These are phyloP conservation scores for Mycena alexandri DNA, from an alignment of 768 basidiomycete species.

Conservation along the genomic window DNA sequence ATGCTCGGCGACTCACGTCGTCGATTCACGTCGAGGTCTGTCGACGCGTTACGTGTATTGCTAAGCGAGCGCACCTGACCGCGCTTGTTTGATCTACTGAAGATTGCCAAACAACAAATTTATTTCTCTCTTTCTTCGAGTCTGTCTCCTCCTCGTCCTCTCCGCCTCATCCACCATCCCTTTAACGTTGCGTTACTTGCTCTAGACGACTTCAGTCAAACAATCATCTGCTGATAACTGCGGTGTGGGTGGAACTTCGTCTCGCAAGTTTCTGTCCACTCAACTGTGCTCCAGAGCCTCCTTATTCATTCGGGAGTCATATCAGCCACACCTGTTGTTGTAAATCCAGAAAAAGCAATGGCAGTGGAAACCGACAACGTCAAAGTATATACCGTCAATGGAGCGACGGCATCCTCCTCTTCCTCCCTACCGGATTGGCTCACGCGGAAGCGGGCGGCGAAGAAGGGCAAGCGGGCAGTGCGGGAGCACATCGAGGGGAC, in stretches of 20 bases:
- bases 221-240: background rate
- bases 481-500: slow-evolving; percentile 86
- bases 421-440: slow-evolving; percentile 97
- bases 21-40: no score
- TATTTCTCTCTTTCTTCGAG: no score
- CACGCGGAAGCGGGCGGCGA: slow-evolving; percentile 73
- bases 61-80: no score
- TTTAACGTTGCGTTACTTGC: no score
- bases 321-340: slow-evolving; percentile 2
- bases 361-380: slow-evolving; percentile 59
- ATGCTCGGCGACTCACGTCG: no score
- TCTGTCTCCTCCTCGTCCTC: no score
- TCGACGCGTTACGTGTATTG: no score
- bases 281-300: slow-evolving; percentile 4
- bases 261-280: background rate
- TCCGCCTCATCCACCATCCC: no score
- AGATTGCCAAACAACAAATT: no score
- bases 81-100: no score
- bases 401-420: slow-evolving; percentile 87
- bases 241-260: background rate
- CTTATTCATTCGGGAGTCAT: slow-evolving; percentile 33
- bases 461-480: slow-evolving; percentile 74
- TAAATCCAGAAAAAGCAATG: slow-evolving; percentile 35
- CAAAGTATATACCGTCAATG: slow-evolving; percentile 97
- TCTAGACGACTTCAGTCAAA: background rate